Evolutionary conservation across 805 yeast genomes (phyloP).

Genomic region (Ogataea pignaliae): DNA sequence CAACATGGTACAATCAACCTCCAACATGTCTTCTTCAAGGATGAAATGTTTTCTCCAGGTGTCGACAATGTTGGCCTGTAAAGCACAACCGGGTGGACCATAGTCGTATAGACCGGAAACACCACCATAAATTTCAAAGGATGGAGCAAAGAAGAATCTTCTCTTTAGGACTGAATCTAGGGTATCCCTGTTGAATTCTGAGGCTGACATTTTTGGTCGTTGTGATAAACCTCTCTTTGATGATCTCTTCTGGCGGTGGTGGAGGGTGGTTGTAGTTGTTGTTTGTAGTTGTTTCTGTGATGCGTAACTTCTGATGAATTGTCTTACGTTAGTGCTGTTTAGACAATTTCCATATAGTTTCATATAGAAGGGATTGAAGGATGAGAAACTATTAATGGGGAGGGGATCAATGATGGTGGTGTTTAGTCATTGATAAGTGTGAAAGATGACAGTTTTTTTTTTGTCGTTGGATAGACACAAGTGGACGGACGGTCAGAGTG

Average conservation of each 20-base stretch:
- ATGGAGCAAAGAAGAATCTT: conserved; percentile 95
- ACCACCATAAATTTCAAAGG: conserved; percentile 97
- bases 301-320: conserved; percentile 9
- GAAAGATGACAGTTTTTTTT: background rate
- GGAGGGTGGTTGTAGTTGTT: too few species aligned
- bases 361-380: conserved; percentile 2
- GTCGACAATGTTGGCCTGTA: conserved; percentile 93
- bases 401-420: too few species aligned
- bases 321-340: conserved; percentile 4
- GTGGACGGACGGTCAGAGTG: background rate
- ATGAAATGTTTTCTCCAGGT: conserved; percentile 97
- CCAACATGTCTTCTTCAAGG: conserved; percentile 97
- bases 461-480: background rate
- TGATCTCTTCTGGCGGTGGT: conserved; percentile 7
- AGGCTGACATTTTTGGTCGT: conserved; percentile 15
- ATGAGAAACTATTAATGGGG: too few species aligned
- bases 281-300: conserved; percentile 2
- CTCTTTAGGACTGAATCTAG: conserved; percentile 89
- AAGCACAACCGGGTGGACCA: conserved; percentile 99
- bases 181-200: conserved; percentile 70
- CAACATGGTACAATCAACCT: conserved; percentile 96
- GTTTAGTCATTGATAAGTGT: too few species aligned
- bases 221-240: conserved; percentile 11
- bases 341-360: conserved; percentile 2
- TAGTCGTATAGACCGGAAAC: conserved; percentile 97